Conservation (phyloP, 257 asterid genomes). For the Nicotiana paniculata region DNA sequence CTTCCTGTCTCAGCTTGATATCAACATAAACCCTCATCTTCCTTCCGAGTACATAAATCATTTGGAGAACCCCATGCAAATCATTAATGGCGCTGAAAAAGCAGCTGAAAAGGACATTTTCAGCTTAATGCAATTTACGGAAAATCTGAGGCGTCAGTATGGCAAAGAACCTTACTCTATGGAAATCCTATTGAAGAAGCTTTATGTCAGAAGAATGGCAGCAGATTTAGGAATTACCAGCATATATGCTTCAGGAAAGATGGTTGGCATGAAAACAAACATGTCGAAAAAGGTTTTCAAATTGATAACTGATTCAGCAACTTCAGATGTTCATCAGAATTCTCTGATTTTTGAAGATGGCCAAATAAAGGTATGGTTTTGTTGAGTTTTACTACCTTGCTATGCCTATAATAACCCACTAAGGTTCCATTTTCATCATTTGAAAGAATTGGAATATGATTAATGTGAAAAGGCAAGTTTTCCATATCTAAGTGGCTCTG, state of each 20-base stretch:
- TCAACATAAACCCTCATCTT: conserved; percentile 78
- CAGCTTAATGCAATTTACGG: conserved; percentile 80
- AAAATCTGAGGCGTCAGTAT: conserved; percentile 73
- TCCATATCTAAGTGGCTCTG: background rate
- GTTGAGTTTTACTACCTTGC: background rate
- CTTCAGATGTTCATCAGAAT: conserved; percentile 58
- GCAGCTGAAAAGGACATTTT: conserved; percentile 81
- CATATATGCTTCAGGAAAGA: conserved; percentile 69
- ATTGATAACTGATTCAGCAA: conserved; percentile 71
- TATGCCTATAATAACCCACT: background rate
- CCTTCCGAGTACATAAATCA: conserved; percentile 90
- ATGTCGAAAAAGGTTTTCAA: conserved; percentile 78
- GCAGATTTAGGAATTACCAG: conserved; percentile 83
- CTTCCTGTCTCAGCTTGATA: conserved; percentile 51
- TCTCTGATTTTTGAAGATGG: conserved; percentile 74
- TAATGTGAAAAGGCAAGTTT: background rate
- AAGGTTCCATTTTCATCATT: background rate
- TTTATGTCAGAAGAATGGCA: conserved; percentile 91
- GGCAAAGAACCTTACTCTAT: conserved; percentile 96
- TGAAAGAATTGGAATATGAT: background rate
- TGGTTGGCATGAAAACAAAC: conserved; percentile 77
- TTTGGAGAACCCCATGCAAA: conserved; percentile 89
- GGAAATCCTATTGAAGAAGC: conserved; percentile 91
- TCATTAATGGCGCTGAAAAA: conserved; percentile 68
- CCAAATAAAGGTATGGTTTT: conserved; percentile 56